Percentiles rank a stretch among this genome's conserved stretches.
Evolutionary conservation across 1,284 basidiomycete species (phyloP).

Genomic region (Ceratobasidium papillatum): DNA sequence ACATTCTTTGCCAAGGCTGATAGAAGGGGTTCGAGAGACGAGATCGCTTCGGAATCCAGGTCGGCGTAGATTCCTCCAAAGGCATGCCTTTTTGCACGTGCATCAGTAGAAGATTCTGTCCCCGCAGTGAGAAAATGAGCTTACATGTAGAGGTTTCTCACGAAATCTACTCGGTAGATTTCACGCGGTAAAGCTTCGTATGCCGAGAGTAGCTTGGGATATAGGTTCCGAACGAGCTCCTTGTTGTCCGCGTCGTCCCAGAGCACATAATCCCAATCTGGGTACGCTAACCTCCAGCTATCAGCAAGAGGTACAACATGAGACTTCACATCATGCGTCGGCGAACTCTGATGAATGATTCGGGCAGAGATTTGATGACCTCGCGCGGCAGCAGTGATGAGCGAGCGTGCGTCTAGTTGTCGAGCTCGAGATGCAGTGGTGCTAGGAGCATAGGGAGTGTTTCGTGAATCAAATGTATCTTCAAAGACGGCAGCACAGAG

Average conservation of each 20-base stretch:
- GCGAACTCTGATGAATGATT: slow-evolving; percentile 31
- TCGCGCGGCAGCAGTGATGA: slow-evolving; percentile 6
- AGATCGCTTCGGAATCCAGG: slow-evolving; percentile 19
- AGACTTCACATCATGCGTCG: slow-evolving; percentile 15
- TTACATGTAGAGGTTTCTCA: slow-evolving; percentile 33
- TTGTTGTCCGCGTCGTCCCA: slow-evolving; percentile 38
- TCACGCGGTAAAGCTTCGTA: slow-evolving; percentile 24
- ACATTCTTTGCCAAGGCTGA: slow-evolving; percentile 5
- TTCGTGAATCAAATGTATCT: slow-evolving; percentile 11
- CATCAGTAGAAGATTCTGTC: background rate
- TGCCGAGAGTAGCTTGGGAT: slow-evolving; percentile 10
- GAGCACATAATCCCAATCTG: slow-evolving; percentile 26
- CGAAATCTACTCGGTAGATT: slow-evolving; percentile 32
- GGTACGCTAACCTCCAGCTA: slow-evolving; percentile 25
- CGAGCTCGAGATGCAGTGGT: slow-evolving; percentile 18
- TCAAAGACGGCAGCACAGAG: slow-evolving; percentile 15
- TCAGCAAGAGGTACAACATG: slow-evolving; percentile 20
- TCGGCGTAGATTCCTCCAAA: slow-evolving; percentile 37
- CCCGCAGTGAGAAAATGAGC: background rate
- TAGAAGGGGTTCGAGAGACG: slow-evolving; percentile 24
- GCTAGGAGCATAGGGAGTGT: background rate
- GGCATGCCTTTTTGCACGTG: slow-evolving; percentile 20
- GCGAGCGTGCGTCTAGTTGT: background rate
- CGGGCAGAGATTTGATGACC: background rate
- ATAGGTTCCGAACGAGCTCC: slow-evolving; percentile 17